phyloP scores from a whole-genome alignment of 2,329 filamentous ascomycete genomes.

The Fusarium nelsonii region DNA sequence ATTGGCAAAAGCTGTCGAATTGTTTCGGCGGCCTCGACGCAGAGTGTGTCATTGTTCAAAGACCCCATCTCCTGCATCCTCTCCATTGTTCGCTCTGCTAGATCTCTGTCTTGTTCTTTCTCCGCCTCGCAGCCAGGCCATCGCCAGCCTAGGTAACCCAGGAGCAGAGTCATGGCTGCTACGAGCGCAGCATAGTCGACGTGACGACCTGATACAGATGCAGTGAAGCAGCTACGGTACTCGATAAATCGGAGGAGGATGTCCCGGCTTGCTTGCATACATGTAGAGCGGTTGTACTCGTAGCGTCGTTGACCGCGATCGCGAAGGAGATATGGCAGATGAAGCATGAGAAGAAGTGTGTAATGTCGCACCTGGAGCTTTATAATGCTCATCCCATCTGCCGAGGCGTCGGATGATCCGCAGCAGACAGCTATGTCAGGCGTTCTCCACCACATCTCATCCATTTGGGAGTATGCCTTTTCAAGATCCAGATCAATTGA shows the following conservation, averaged over 20 bases:
- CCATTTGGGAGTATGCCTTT: constrained; percentile 51
- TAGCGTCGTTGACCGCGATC: constrained; percentile 59
- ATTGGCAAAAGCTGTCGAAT: constrained; percentile 60
- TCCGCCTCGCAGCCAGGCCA: constrained; percentile 46
- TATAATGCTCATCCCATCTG: constrained; percentile 49
- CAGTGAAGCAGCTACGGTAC: constrained; percentile 54
- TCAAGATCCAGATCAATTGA: constrained; percentile 63
- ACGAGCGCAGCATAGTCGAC: constrained; percentile 66
- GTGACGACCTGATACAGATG: constrained; percentile 54
- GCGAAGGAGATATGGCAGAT: constrained; percentile 67
- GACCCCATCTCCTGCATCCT: constrained; percentile 56
- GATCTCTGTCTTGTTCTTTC: constrained; percentile 50
- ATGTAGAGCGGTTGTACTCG: constrained; percentile 58
- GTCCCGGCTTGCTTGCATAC: constrained; percentile 64
- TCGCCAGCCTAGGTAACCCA: constrained; percentile 61
- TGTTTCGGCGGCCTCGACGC: constrained; percentile 58
- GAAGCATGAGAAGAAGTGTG: constrained; percentile 64
- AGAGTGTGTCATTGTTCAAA: constrained; percentile 57
- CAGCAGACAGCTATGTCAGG: constrained; percentile 47
- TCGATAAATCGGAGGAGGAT: constrained; percentile 62
- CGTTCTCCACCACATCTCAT: constrained; percentile 62
- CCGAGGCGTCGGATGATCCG: constrained; percentile 30
- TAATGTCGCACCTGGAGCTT: constrained; percentile 65
- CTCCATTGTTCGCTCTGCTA: constrained; percentile 54
- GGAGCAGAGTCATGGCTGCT: constrained; percentile 63